phyloP scores from a whole-genome alignment of 805 yeast genomes.

The Lachancea sp. region DNA sequence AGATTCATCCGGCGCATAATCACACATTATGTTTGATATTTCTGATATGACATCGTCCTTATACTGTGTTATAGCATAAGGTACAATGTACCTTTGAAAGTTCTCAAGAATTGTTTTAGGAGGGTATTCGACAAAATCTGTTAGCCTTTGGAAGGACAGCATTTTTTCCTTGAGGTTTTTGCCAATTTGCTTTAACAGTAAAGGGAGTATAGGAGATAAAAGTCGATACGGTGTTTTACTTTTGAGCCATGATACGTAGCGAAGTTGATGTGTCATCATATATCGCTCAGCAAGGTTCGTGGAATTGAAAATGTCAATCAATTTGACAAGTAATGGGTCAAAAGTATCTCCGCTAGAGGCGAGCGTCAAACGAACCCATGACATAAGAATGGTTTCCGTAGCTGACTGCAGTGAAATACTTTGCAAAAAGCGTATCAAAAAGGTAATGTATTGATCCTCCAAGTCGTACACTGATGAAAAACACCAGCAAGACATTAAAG shows the following conservation, averaged over 20 bases:
- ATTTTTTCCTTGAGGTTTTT: conserved; percentile 45
- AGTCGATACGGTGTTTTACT: conserved; percentile 70
- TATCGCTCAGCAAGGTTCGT: conserved; percentile 52
- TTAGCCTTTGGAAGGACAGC: conserved; percentile 49
- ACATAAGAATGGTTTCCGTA: conserved; percentile 52
- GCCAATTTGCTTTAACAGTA: conserved; percentile 58
- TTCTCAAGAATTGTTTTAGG: conserved; percentile 55
- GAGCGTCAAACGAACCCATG: conserved; percentile 61
- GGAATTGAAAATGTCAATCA: conserved; percentile 63
- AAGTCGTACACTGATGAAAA: conserved; percentile 36
- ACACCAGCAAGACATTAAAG: conserved; percentile 47
- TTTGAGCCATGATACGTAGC: conserved; percentile 50
- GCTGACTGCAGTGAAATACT: conserved; percentile 35
- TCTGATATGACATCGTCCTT: conserved; percentile 50
- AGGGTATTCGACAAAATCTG: conserved; percentile 60
- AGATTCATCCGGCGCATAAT: conserved; percentile 15
- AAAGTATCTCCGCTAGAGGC: conserved; percentile 61
- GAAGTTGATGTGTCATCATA: conserved; percentile 60
- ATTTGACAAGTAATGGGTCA: conserved; percentile 55
- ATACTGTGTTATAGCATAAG: conserved; percentile 63
- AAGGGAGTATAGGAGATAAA: conserved; percentile 71
- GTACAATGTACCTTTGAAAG: conserved; percentile 69
- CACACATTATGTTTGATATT: conserved; percentile 29
- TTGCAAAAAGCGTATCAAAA: conserved; percentile 39
- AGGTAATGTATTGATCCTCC: conserved; percentile 40